Percentiles rank a stretch among this genome's conserved stretches.
These are phyloP conservation scores for Colletotrichum viniferum DNA, from an alignment of 2,329 filamentous ascomycete species.

Conservation along the genomic window DNA sequence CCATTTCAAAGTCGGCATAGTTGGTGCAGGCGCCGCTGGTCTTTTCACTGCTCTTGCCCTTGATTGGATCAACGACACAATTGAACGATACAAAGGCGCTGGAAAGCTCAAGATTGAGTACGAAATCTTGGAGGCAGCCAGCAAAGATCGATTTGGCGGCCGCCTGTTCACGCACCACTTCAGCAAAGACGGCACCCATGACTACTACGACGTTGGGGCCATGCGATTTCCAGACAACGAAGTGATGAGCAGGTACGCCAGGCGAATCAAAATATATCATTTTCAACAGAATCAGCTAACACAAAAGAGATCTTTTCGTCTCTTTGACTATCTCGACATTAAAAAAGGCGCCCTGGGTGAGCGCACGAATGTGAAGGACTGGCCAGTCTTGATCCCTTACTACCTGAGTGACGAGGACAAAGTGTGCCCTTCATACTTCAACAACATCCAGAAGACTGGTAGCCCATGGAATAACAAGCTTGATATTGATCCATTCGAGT, in stretches of 20 bases:
- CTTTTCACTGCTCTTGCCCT: slow-evolving; percentile 38
- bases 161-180: slow-evolving; percentile 39
- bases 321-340: neutral
- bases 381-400: neutral
- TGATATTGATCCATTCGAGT: neutral
- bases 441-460: neutral
- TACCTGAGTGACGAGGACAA: neutral
- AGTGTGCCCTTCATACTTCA: neutral
- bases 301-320: neutral
- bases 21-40: slow-evolving; percentile 39
- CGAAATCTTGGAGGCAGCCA: slow-evolving; percentile 38
- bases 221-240: slow-evolving; percentile 41
- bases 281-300: too few species aligned
- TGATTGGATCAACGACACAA: slow-evolving; percentile 28
- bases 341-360: neutral
- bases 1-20: slow-evolving; percentile 30
- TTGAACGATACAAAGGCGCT: slow-evolving; percentile 21
- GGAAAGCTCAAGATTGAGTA: slow-evolving; percentile 33
- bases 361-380: neutral
- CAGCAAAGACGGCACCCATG: slow-evolving; percentile 25
- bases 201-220: slow-evolving; percentile 46
- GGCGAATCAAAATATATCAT: too few species aligned
- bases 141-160: slow-evolving; percentile 33
- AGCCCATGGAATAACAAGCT: neutral
- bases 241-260: slow-evolving; percentile 27